A percentile compares a stretch with the other conserved stretches of the same genome.
These are phyloP conservation scores for Musa balbisiana DNA, from an alignment of 202 grass and related monocot genomes.

Conservation along the genomic window DNA sequence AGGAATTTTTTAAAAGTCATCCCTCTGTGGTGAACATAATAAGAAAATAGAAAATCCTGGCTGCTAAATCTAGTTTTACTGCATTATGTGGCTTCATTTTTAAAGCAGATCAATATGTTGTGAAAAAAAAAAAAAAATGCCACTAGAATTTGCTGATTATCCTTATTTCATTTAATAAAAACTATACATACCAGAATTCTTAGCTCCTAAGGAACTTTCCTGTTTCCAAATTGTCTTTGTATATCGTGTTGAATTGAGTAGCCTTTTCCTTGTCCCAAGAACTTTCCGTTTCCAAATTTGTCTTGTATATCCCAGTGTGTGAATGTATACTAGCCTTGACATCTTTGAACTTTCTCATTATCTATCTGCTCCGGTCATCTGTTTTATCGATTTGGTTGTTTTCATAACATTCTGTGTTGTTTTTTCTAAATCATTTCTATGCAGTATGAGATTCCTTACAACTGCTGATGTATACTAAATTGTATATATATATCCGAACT, in stretches of 20 bases:
- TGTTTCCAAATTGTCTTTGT: too few species aligned
- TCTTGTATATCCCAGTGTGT: too few species aligned
- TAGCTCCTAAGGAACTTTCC: too few species aligned
- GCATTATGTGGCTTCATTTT: background rate
- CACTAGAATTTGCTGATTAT: too few species aligned
- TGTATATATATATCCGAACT: background rate
- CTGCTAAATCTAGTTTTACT: background rate
- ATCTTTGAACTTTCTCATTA: background rate
- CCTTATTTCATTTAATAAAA: too few species aligned
- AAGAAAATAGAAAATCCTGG: background rate
- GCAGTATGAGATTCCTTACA: background rate
- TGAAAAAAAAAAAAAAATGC: too few species aligned
- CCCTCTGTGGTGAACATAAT: background rate
- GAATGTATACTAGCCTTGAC: too few species aligned
- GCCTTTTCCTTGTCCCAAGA: too few species aligned
- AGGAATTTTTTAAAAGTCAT: slow-evolving; percentile 19
- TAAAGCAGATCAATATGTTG: too few species aligned
- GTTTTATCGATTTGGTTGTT: background rate
- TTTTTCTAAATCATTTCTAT: background rate
- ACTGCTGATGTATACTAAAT: background rate
- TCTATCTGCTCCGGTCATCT: background rate
- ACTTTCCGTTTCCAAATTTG: too few species aligned
- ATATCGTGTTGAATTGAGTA: background rate
- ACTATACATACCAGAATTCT: background rate
- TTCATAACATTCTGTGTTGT: background rate